Evolutionary conservation across 129 eudicot genomes (phyloP).

Genomic region (Centaurea solstitialis): DNA sequence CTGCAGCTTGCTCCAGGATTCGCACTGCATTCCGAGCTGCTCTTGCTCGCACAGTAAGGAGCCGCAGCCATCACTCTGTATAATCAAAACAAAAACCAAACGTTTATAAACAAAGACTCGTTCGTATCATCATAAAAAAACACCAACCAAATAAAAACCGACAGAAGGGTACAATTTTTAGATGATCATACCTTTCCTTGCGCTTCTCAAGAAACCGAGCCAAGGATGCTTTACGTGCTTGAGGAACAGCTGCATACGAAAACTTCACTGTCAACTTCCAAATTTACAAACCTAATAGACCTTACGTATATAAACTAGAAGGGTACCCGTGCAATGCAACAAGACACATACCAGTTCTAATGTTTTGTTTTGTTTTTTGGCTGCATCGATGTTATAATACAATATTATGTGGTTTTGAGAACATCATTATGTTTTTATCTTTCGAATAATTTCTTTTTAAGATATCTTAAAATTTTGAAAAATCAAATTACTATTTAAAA

Average conservation of each 20-base stretch:
- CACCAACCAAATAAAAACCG: not conserved
- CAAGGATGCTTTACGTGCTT: slow-evolving; percentile 72
- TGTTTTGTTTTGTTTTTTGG: too few relatives aligned
- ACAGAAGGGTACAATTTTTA: not conserved
- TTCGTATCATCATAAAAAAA: not conserved
- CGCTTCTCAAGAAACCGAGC: slow-evolving; percentile 83
- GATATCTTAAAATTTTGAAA: too few relatives aligned
- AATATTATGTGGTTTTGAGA: too few relatives aligned
- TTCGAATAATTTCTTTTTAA: too few relatives aligned
- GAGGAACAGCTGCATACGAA: slow-evolving; percentile 62
- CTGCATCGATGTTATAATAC: too few relatives aligned
- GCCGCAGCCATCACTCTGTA: slow-evolving; percentile 57
- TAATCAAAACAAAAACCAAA: not conserved
- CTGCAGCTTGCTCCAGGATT: slow-evolving; percentile 20
- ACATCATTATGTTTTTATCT: too few relatives aligned
- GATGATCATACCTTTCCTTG: slow-evolving; percentile 60
- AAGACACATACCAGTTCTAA: too few relatives aligned
- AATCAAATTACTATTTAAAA: too few relatives aligned
- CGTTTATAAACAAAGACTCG: not conserved
- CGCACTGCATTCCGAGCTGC: slow-evolving; percentile 23
- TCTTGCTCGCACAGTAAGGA: slow-evolving; percentile 53
- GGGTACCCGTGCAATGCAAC: too few relatives aligned
- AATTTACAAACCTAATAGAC: not conserved
- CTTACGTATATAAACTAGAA: too few relatives aligned
- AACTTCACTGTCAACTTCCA: slow-evolving; percentile 16